Base-by-base conservation (phyloP, 75 land plant genomes). In the Picea glauca region DNA sequence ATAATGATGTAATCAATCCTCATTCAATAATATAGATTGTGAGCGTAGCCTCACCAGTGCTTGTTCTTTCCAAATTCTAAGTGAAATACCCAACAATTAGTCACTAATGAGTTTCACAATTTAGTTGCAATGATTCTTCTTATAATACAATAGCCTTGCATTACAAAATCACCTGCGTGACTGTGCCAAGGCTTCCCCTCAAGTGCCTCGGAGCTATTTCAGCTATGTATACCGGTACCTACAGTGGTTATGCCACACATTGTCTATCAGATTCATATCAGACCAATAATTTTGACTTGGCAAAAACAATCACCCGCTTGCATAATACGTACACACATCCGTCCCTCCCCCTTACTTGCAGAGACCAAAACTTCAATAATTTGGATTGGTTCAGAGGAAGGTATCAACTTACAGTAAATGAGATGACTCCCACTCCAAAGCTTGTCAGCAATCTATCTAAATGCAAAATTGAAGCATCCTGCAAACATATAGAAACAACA, bases 391-490 rank as follows among this genome's bases (percentile, higher is more conserved):
- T 30, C 2, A 63, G 8, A 62, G 2, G 65, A 30, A 63, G 7
- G 38, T 11, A 30, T 30, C 65, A 63, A 40, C 80, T 81, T 82
- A 95, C 98, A 76, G 95, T 90, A 68, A 93, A 95, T 23, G 98
- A 95, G 20, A 95, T 93, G 13, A 95, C 83, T 32, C 98, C 95
- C 46, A 89, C 98, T 60, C 98, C 98, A 84, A 95, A 90, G 40
- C 98, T 95, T 68, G 86, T 92, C 63, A 95, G 78, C 72, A 91
- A 67, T 58, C 98, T 85, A 74, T 93, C 98, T 84, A 91, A 78
- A 82, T 87, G 86, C 60, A 95, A 66, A 72, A 84, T 82, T 11
- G 91, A 87, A 12, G 87, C 62, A 64, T 85, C 91, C 98, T 95
- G 66, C 62, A 80, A 20, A 66, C 20, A 14, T 13, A 60, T 35